Base-by-base conservation (phyloP, 257 asterid genomes). In the Thymus quinquecostatus region DNA sequence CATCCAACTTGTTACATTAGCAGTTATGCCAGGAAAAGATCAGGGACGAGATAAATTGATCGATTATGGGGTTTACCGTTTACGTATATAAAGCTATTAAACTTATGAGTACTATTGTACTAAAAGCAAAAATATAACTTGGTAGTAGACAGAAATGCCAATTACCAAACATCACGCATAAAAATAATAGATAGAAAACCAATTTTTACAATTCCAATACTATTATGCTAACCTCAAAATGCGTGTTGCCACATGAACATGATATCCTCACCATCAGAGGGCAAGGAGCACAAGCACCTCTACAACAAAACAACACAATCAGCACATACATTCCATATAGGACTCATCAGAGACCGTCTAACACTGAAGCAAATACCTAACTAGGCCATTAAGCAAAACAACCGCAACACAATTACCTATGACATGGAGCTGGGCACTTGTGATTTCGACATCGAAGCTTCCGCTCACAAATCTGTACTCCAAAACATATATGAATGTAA, bases 401-500 rank as follows among this genome's bases (percentile, higher is more conserved):
- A 69, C 51, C 47, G 68, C 69, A 75, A 41, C 5, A 40, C 48
- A 62, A 40, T 75, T 81, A 90, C 98, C 97, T 87, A 70, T 91
- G 98, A 79, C 98, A 93, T 64, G 98, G 98, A 69, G 98, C 84
- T 36, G 95, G 96, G 78, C 98, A 93, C 87, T 93, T 93, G 80
- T 93, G 98, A 76, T 91, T 93, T 83, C 96, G 85, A 86, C 98
- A 93, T 13, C 96, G 87, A 60, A 93, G 98, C 85, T 82, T 93
- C 89, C 87, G 80, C 69, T 89, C 98, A 85, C 98, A 91, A 68
- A 87, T 81, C 98, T 93, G 87, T 73, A 43, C 40, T 47, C 75
- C 79, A 74, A 30, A 54, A 73, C 54, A 68, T 45, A 29, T 10
- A 48, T 44, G 38, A 29, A 60, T 36, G 65, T 58, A 47, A 45